Conservation (phyloP, 1,139 yeast genomes). For the Ogataea hybrid region DNA sequence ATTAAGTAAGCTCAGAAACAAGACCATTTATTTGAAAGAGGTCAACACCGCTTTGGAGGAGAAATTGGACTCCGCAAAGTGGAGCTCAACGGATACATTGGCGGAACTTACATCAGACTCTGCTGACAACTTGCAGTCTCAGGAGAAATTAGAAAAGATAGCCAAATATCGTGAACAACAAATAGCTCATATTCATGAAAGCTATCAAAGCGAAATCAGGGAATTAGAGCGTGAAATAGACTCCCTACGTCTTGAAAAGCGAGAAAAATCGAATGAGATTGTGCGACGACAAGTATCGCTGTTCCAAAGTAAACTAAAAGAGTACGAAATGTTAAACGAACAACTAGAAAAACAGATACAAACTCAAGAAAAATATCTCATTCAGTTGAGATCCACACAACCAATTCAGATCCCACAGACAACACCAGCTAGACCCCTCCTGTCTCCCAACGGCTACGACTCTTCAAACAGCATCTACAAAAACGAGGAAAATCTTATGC, state of each 20-base stretch:
- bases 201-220: constrained; percentile 4
- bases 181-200: not conserved
- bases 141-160: constrained; percentile 1
- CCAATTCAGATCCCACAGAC: constrained; percentile 43
- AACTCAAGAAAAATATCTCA: constrained; percentile 39
- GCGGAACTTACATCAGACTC: not conserved
- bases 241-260: not conserved
- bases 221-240: constrained; percentile 9
- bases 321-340: constrained; percentile 3
- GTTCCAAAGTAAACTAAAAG: constrained; percentile 6
- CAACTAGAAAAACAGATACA: constrained; percentile 29
- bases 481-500: not conserved
- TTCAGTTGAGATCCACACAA: constrained; percentile 39
- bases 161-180: not conserved
- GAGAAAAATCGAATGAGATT: not conserved
- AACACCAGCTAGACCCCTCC: constrained; percentile 7
- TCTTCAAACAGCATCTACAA: constrained; percentile 8
- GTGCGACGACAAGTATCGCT: constrained; percentile 3
- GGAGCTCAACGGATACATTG: constrained; percentile 3
- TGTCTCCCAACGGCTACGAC: constrained; percentile 8
- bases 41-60: not conserved
- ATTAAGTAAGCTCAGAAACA: constrained; percentile 1
- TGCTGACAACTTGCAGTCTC: not conserved
- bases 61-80: not conserved
- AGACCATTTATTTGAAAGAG: not conserved